A percentile compares a stretch with the other conserved stretches of the same genome.
Conservation (phyloP, 2,329 filamentous ascomycete genomes). For the Nigrograna mackinnonii region DNA sequence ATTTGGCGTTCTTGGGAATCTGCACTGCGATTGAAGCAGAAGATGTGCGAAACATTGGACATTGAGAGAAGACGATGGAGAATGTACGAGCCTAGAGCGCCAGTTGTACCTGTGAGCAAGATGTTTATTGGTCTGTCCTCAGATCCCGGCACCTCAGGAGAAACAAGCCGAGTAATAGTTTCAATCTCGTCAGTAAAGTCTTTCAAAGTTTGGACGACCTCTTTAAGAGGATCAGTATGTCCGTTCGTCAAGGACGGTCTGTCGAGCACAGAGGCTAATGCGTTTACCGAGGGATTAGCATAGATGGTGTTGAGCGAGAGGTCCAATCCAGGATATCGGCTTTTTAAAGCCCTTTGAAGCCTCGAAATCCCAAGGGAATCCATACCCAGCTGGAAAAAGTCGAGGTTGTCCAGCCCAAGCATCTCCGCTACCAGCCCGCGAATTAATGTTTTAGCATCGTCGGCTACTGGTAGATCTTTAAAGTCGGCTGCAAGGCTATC, state of each 20-base stretch:
- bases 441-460: no score
- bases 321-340: background rate
- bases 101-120: slow-evolving; percentile 16
- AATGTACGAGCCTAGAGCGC: slow-evolving; percentile 15
- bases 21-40: slow-evolving; percentile 17
- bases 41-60: slow-evolving; percentile 8
- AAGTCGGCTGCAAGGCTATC: background rate
- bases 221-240: background rate
- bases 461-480: no score
- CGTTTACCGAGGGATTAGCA: slow-evolving; percentile 4
- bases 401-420: slow-evolving; percentile 2
- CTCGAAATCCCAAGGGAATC: slow-evolving; percentile 12
- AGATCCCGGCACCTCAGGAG: slow-evolving; percentile 17
- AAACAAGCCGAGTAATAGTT: slow-evolving; percentile 5
- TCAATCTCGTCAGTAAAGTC: slow-evolving; percentile 7
- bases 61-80: slow-evolving; percentile 8
- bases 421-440: slow-evolving; percentile 1
- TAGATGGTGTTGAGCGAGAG: slow-evolving; percentile 9
- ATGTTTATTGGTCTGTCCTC: no score
- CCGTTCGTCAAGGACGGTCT: slow-evolving; percentile 8
- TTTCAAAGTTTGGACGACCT: background rate
- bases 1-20: slow-evolving; percentile 9
- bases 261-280: slow-evolving; percentile 4
- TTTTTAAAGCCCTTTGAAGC: slow-evolving; percentile 3
- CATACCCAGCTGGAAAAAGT: slow-evolving; percentile 9